Base-by-base conservation (phyloP, 805 yeast species). In the Myxozyma melibiosi region DNA sequence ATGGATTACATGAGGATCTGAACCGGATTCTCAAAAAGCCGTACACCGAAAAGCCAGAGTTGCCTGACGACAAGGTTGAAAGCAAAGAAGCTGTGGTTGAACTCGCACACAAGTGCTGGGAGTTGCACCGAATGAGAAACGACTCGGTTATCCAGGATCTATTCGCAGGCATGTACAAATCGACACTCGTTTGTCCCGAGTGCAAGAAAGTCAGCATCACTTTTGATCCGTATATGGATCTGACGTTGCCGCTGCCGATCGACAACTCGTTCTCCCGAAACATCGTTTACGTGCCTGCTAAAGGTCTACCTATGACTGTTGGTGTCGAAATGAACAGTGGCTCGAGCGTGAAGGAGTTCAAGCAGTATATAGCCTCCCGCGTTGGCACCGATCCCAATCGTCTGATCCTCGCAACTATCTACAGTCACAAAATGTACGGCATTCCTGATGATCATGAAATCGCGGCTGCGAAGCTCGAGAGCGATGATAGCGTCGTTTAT, bases 161-260 rank as follows among this genome's bases (percentile, higher is more conserved):
- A 38, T 94, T 92, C 75, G 87, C 91, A 8, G 98, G 98, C 0
- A 68, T 90, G 67, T 94, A 92, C 70, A 88, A 91, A 71, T 90
- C 96, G 1, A 90, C 97, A 0, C 76, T 94, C 53, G 79, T 86
- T 11, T 92, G 99, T 68, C 98, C 98, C 0, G 84, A 74, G 7
- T 94, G 99, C 72, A 69, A 78, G 18, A 85, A 85, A 65, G 80
- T 88, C 6, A 86, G 95, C 27, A 80, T 92, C 25, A 91, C 97
- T 0, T 94, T 91, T 73, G 99, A 92, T 70, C 98, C 99, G 0
- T 92, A 84, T 68, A 89, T 84, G 73, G 97, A 90, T 68, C 74
- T 92, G 62, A 90, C 99, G 0, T 74, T 92, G 42, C 98, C 98
- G 0, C 75, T 92, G 24, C 98, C 98, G 0, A 81, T 85, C 1